Conservation (phyloP, 1,284 basidiomycete genomes). For the Leccinum subrobustum region DNA sequence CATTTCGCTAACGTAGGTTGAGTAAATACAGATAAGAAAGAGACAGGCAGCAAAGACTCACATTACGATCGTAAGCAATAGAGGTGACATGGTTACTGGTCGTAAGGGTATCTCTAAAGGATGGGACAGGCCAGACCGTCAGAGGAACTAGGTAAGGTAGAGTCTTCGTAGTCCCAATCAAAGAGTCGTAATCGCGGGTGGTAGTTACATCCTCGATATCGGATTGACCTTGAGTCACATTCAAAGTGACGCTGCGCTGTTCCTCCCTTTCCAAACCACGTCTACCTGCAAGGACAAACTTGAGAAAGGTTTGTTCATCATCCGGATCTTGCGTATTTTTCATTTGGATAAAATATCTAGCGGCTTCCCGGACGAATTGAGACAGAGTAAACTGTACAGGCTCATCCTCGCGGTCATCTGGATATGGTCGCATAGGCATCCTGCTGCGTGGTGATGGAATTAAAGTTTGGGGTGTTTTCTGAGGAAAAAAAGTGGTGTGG, state of each 20-base stretch:
- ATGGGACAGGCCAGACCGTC: neutral
- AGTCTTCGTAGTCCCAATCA: neutral
- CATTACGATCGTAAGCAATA: neutral
- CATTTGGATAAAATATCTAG: neutral
- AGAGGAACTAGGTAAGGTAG: neutral
- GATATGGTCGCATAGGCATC: neutral
- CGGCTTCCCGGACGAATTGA: neutral
- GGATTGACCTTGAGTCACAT: neutral
- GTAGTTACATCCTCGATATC: neutral
- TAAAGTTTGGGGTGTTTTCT: neutral
- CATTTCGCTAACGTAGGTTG: neutral
- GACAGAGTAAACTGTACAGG: neutral
- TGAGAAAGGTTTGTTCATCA: neutral
- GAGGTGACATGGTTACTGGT: neutral
- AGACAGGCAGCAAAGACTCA: neutral
- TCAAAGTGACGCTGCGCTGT: neutral
- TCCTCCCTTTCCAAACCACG: neutral
- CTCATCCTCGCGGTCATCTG: neutral
- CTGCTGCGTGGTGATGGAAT: neutral
- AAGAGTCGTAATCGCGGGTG: neutral
- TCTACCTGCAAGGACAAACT: neutral
- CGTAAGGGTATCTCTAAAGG: neutral
- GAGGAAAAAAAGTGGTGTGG: neutral
- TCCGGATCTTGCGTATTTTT: neutral
- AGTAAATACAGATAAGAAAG: neutral